These are phyloP conservation scores for Penicillium janthinellum DNA, from an alignment of 2,329 filamentous ascomycete species.

Conservation along the genomic window DNA sequence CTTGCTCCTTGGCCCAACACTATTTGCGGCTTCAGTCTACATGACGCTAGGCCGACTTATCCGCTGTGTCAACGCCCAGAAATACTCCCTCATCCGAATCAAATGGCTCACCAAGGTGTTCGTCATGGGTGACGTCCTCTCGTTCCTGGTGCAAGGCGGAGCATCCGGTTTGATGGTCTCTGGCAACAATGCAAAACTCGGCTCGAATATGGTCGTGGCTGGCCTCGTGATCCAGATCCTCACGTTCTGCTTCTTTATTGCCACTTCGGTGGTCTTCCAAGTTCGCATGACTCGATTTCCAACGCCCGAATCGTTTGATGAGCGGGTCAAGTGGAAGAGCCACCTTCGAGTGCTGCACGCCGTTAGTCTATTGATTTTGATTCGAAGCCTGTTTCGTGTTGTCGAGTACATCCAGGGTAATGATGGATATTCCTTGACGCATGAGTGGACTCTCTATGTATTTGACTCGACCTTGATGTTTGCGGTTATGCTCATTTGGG, in stretches of 20 bases:
- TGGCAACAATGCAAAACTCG: neutral
- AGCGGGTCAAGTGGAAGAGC: conserved; percentile 1
- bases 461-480: conserved; percentile 4
- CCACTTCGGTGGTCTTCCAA: neutral
- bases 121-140: conserved; percentile 11
- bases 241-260: conserved; percentile 4
- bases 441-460: conserved; percentile 9
- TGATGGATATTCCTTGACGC: conserved; percentile 4
- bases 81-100: conserved; percentile 9
- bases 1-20: conserved; percentile 35
- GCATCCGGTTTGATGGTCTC: conserved; percentile 10
- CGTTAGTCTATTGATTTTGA: neutral
- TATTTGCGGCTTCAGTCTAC: conserved; percentile 16
- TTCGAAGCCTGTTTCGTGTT: conserved; percentile 6
- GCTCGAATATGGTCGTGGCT: conserved; percentile 2
- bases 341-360: neutral
- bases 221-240: conserved; percentile 1
- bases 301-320: neutral
- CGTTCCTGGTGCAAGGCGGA: conserved; percentile 14
- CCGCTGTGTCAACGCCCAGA: conserved; percentile 4
- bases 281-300: neutral
- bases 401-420: conserved; percentile 2
- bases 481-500: conserved; percentile 2
- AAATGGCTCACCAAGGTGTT: conserved; percentile 14
- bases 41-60: conserved; percentile 16